Conservation (phyloP, 495 filamentous ascomycete species). For the Rusavskia elegans region DNA sequence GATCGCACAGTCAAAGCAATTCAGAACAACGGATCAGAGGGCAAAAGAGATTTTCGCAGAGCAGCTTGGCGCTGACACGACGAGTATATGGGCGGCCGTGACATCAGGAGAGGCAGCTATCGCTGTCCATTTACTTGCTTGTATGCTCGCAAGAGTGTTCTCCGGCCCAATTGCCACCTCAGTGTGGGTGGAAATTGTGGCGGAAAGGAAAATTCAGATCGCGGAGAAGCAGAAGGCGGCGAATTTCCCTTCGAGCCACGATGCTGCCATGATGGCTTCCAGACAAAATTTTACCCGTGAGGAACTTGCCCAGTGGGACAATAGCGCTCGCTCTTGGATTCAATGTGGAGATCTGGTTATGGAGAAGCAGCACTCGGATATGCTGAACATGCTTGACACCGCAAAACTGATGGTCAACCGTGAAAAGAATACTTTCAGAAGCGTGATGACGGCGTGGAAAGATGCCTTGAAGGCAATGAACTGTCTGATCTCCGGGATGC, state of each 20-base stretch:
- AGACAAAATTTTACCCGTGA: conserved; percentile 13
- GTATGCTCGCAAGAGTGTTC: conserved; percentile 20
- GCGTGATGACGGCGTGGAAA: conserved; percentile 5
- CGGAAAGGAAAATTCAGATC: not conserved
- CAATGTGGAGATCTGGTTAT: conserved; percentile 12
- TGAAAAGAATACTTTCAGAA: conserved; percentile 1
- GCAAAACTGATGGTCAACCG: conserved; percentile 2
- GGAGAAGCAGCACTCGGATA: not conserved
- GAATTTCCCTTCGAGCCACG: not conserved
- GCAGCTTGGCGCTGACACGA: conserved; percentile 16
- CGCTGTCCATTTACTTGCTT: conserved; percentile 20
- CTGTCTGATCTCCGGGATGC: conserved; percentile 11
- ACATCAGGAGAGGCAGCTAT: conserved; percentile 18
- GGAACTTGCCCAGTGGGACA: conserved; percentile 20
- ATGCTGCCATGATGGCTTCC: conserved; percentile 2
- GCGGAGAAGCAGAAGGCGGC: not conserved
- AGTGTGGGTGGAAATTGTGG: conserved; percentile 13
- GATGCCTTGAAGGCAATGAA: conserved; percentile 13
- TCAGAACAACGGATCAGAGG: conserved; percentile 4
- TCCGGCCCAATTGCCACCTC: conserved; percentile 16
- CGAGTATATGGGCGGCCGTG: conserved; percentile 21
- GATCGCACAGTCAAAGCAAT: conserved; percentile 4
- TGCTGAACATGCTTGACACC: conserved; percentile 11
- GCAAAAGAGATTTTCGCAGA: conserved; percentile 13
- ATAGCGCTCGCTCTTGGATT: conserved; percentile 22